These are phyloP conservation scores for Rhizoclosmatium sp. DNA, from an alignment of 192 early-diverging fungal species.

Conservation along the genomic window DNA sequence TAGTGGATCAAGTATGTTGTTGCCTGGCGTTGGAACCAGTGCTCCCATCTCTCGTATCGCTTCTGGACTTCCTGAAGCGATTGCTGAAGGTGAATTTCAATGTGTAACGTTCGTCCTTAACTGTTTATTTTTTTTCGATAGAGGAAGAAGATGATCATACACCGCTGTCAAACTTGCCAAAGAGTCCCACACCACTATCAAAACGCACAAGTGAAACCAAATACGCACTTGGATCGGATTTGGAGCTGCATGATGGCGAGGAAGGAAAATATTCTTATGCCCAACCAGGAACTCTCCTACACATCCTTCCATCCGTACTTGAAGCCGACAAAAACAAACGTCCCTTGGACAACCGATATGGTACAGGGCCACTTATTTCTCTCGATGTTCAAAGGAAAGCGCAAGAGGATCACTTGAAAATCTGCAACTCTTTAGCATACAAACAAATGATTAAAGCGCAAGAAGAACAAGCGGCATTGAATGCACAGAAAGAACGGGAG, in stretches of 20 bases:
- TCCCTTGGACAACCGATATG: constrained; percentile 6
- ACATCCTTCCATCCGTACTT: constrained; percentile 1
- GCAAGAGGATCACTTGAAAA: constrained; percentile 16
- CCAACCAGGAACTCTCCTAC: constrained; percentile 24
- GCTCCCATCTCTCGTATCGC: background rate
- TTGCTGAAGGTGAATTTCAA: background rate
- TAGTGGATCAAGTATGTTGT: background rate
- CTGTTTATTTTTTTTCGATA: background rate
- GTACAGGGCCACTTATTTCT: constrained; percentile 23
- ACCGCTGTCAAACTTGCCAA: background rate
- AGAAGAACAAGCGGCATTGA: background rate
- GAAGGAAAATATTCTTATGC: constrained; percentile 18
- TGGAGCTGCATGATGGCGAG: background rate
- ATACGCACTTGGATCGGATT: constrained; percentile 9
- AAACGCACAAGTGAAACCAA: background rate
- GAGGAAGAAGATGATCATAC: background rate
- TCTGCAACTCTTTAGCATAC: constrained; percentile 19
- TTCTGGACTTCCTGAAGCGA: background rate
- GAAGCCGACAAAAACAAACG: constrained; percentile 19
- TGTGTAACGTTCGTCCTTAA: background rate
- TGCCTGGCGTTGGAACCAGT: background rate
- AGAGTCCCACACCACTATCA: background rate
- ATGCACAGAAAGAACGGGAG: background rate
- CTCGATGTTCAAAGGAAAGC: constrained; percentile 6
- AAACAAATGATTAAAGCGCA: constrained; percentile 25